Base-by-base conservation (phyloP, 1,284 basidiomycete species). In the Vanrija pseudolonga region DNA sequence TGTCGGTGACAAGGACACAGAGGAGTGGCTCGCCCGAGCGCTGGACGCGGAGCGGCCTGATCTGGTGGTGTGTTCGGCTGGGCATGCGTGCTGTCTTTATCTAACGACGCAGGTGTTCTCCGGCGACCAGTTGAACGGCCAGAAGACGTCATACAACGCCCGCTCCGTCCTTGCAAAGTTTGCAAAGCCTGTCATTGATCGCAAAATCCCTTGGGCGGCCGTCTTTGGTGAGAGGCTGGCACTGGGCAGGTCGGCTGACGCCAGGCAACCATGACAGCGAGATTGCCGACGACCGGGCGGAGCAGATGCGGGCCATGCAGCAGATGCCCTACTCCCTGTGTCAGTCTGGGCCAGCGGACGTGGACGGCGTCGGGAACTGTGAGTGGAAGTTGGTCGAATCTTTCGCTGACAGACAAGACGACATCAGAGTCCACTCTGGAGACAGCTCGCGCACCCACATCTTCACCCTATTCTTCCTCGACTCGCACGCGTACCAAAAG, bases 401-500 rank as follows among this genome's bases (percentile, higher is more conserved):
- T n/a, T 15, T n/a, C 19, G 9, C 71, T 88, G 54, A 85, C 86
- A 70, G 84, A 12, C 3, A 54, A 74, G 73, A 76, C 45, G 53
- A 72, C 32, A 60, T 78, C 58, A 70, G 74, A 44, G 51, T 78
- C 2, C 65, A 65, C 46, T 74, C 74, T 0, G 53, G 51, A 41
- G 76, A 77, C 87, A 85, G 72, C 26, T 90, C 89, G n/a, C 86
- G 83, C 69, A 90, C 85, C 1, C 89, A 93, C 60, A 78, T 96
- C 9, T 80, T 95, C 55, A 93, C 90, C 0, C 74, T 98, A 4
- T 98, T 97, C 76, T 91, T 97, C 80, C 78, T 98, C 57, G 94
- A 98, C 73, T 93, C 92, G 1, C 90, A 90, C 18, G 79, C 84
- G 0, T 90, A 90, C 69, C 20, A 82, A 77, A 55, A 84, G 82